These are phyloP conservation scores for Microcyclospora pomicola DNA, from an alignment of 2,329 filamentous ascomycete genomes.

Conservation along the genomic window DNA sequence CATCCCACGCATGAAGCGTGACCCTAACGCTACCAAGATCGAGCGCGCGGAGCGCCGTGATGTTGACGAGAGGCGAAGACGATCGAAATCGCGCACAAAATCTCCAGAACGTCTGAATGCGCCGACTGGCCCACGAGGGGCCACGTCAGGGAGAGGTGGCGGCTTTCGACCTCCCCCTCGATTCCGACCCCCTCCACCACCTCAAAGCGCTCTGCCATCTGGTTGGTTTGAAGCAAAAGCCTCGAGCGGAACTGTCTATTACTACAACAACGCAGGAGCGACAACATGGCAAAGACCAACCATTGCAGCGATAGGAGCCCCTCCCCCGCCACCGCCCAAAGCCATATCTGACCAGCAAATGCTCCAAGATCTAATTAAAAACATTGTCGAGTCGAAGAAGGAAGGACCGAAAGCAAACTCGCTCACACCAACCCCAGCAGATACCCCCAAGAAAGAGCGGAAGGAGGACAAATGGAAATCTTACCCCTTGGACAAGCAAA, in stretches of 20 bases:
- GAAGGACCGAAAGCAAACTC: slow-evolving; percentile 39
- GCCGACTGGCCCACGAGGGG: slow-evolving; percentile 37
- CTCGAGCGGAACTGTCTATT: slow-evolving; percentile 61
- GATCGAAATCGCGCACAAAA: slow-evolving; percentile 35
- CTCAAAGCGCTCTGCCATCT: slow-evolving; percentile 47
- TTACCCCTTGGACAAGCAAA: slow-evolving; percentile 68
- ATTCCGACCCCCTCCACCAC: slow-evolving; percentile 32
- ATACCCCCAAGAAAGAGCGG: slow-evolving; percentile 38
- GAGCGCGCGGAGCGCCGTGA: slow-evolving; percentile 51
- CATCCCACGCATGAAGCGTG: slow-evolving; percentile 79
- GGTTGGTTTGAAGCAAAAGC: slow-evolving; percentile 76
- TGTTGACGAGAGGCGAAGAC: slow-evolving; percentile 34
- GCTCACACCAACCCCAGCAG: slow-evolving; percentile 52
- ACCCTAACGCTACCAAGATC: slow-evolving; percentile 49
- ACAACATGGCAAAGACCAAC: slow-evolving; percentile 76
- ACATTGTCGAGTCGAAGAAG: slow-evolving; percentile 51
- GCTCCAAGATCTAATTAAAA: slow-evolving; percentile 62
- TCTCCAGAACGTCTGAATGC: slow-evolving; percentile 33
- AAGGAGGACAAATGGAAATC: slow-evolving; percentile 60
- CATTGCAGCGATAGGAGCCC: slow-evolving; percentile 40
- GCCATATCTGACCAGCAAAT: slow-evolving; percentile 58
- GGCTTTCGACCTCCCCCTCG: slow-evolving; percentile 35
- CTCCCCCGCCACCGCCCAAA: slow-evolving; percentile 48
- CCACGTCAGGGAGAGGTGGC: slow-evolving; percentile 46
- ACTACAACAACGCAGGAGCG: slow-evolving; percentile 63